Evolutionary conservation across 2,329 filamentous ascomycete genomes (phyloP).

Genomic region (Xylariaceae sp.): DNA sequence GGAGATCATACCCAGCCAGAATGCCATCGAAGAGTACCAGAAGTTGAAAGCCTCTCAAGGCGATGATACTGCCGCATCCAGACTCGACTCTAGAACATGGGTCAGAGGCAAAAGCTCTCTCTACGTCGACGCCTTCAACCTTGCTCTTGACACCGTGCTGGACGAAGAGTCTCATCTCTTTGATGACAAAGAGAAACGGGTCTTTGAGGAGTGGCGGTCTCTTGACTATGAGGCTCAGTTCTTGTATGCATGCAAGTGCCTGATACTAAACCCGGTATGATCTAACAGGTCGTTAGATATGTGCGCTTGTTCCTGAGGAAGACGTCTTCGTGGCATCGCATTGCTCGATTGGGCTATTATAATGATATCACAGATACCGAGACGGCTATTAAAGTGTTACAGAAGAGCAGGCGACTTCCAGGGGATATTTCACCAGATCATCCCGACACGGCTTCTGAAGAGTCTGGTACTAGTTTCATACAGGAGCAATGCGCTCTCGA

Average conservation of each 20-base stretch:
- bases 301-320: conserved; percentile 91
- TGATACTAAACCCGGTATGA: not conserved
- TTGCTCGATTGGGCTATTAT: conserved; percentile 71
- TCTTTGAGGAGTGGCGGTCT: conserved; percentile 71
- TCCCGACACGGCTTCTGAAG: conserved; percentile 13
- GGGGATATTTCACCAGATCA: conserved; percentile 15
- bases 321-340: conserved; percentile 83
- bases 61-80: conserved; percentile 44
- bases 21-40: conserved; percentile 78
- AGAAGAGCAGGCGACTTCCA: conserved; percentile 54
- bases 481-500: conserved; percentile 44
- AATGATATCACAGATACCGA: conserved; percentile 74
- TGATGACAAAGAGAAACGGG: conserved; percentile 65
- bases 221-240: conserved; percentile 85
- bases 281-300: conserved; percentile 7
- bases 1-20: conserved; percentile 57
- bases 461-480: conserved; percentile 29
- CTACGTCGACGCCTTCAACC: conserved; percentile 95
- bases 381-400: conserved; percentile 59
- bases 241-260: conserved; percentile 53
- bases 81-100: conserved; percentile 54
- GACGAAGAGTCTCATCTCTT: conserved; percentile 87
- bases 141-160: conserved; percentile 83
- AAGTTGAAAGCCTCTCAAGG: conserved; percentile 55
- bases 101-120: conserved; percentile 76